Evolutionary conservation across 1,139 yeast genomes (phyloP), one percentile per base, ranked within the genome.

Genomic region (Zygosaccharomyces sapae): DNA sequence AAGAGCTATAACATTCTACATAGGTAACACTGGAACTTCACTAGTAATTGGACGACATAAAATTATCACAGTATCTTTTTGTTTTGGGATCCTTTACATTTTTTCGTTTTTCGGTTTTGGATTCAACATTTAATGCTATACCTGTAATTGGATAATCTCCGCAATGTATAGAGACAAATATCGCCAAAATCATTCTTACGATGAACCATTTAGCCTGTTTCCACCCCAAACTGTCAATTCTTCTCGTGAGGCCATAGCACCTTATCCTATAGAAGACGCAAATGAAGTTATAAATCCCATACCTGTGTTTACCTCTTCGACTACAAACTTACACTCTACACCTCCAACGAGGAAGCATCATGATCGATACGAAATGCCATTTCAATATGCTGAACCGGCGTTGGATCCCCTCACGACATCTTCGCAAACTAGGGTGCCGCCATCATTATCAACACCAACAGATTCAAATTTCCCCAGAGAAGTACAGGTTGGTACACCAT

Each of bases 221-320:
- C 59, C 49, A 42, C 56, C 37, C 18, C 35, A 38, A 37, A 39
- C 25, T 16, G 45, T 6, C 43, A 40, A 34, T 7, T 18, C 38
- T 25, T 22, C 46, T n/a, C 46, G 34, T 27, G 49, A 39, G 35
- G 44, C 40, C 33, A 44, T 44, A 27, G 53, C 55, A 13, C 59
- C 59, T 10, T 56, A 56, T 43, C 59, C 59, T 9, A 46, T 56
- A 37, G 55, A 55, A 34, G 59, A 55, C 39, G 39, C 48, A 5
- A 46, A 48, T 31, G 55, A 50, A 29, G 45, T 47, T 12, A 46
- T 54, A 35, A 51, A 48, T 24, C 50, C 53, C 13, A 43, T 54
- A 13, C 53, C 56, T 5, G 48, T 51, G 34, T 49, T 47, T 46
- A 42, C 40, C 19, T 46, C 49, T 3, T 38, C 48, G 13, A 46